Base-by-base conservation (phyloP, 1,139 yeast species). In the Kurtzmaniella quercitrusa region DNA sequence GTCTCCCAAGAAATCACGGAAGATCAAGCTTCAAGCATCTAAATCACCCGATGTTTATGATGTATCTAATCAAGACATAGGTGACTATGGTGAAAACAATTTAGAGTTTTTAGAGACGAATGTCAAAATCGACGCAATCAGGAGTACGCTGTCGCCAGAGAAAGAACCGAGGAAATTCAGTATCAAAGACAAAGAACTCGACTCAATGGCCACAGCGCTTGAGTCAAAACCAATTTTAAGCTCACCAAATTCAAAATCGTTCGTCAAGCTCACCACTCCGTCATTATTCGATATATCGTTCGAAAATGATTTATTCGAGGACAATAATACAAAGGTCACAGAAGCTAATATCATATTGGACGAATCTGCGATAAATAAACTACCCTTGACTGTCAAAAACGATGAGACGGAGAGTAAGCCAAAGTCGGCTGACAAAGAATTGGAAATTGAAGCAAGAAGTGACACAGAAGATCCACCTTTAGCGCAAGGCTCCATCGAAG, bases 71-170 rank as follows among this genome's bases (percentile, higher is more conserved):
- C 68, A 66, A 28, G 62, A 66, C 34, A 48, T 65, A 8, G 72
- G 70, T 14, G 70, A 68, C 34, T 69, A 68, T 44, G 68, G 60
- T 7, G 74, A 66, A 41, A 54, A 53, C 2, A 64, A 68, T 45
- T 38, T 69, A 7, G 56, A 54, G 3, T 53, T 47, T 37, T 50
- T 63, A 41, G 71, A 66, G 38, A 47, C 45, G 20, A 51, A 57
- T 42, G 44, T 55, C 2, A 43, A 42, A 18, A 22, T 20, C 4
- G 22, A 37, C 21, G 9, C 16, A 9, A 22, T 17, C n/a, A 37
- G 22, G 33, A 19, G 5, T n/a, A 3, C 32, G 3, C 32, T 11
- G 21, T n/a, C 19, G 8, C 32, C 39, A 12, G 30, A 18, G 22
- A 37, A 37, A n/a, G 28, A 18, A 14, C 15, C 40, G 11, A 8